Percentiles rank a stretch among this genome's conserved stretches.
phyloP scores from a whole-genome alignment of 768 basidiomycete genomes.

The Boletus huronensis region DNA sequence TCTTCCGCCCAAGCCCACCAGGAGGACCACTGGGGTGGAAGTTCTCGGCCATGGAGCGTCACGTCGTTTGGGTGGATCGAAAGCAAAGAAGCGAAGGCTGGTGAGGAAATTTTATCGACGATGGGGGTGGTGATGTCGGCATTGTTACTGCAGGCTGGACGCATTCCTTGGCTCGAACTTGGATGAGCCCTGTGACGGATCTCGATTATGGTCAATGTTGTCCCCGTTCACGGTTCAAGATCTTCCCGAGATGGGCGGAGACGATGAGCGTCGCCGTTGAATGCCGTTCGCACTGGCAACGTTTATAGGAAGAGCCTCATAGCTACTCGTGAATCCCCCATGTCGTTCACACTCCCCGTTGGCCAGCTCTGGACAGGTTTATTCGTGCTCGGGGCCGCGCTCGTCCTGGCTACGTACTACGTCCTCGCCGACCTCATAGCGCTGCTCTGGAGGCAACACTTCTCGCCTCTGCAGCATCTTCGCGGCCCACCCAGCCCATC shows the following conservation, averaged over 20 bases:
- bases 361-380: not conserved
- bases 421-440: slow-evolving; percentile 37
- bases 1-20: slow-evolving; percentile 39
- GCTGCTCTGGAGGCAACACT: slow-evolving; percentile 42
- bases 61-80: slow-evolving; percentile 48
- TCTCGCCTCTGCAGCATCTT: slow-evolving; percentile 47
- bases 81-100: slow-evolving; percentile 35
- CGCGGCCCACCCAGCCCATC: slow-evolving; percentile 45
- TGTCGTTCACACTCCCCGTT: not conserved
- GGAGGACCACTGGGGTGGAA: slow-evolving; percentile 25
- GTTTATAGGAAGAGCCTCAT: not conserved
- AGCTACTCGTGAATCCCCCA: not conserved
- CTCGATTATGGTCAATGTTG: not conserved
- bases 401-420: slow-evolving; percentile 17
- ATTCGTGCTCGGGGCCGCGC: slow-evolving; percentile 5
- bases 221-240: not conserved
- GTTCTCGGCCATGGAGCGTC: slow-evolving; percentile 16
- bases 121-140: slow-evolving; percentile 12
- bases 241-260: not conserved
- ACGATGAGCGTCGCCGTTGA: not conserved
- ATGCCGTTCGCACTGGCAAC: not conserved
- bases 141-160: not conserved
- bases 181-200: not conserved
- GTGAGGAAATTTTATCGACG: slow-evolving; percentile 18
- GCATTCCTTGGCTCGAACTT: not conserved